These are phyloP conservation scores for Fraxinus ornus DNA, from an alignment of 305 asterid species.

Conservation along the genomic window DNA sequence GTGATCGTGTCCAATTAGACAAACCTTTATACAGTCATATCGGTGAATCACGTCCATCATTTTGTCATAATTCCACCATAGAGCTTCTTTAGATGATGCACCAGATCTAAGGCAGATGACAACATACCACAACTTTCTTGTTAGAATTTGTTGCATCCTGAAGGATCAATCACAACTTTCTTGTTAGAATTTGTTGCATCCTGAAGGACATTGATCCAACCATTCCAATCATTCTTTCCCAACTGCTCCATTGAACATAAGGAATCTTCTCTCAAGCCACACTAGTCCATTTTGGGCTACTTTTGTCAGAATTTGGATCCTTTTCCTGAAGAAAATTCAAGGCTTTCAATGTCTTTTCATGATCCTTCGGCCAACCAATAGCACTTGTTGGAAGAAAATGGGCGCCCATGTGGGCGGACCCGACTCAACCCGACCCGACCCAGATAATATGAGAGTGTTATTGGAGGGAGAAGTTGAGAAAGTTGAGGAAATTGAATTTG, in stretches of 20 bases:
- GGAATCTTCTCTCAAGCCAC: constrained; percentile 67
- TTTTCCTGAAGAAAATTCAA: constrained; percentile 47
- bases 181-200: constrained; percentile 50
- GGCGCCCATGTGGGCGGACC: too few species aligned
- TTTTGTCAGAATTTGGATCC: constrained; percentile 71
- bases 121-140: constrained; percentile 18
- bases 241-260: constrained; percentile 79
- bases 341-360: constrained; percentile 54
- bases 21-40: constrained; percentile 69
- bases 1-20: constrained; percentile 75
- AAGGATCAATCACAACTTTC: too few species aligned
- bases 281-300: constrained; percentile 68
- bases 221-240: constrained; percentile 68
- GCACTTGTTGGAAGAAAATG: too few species aligned
- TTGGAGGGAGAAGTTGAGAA: too few species aligned
- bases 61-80: constrained; percentile 67
- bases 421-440: too few species aligned
- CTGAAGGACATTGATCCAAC: constrained; percentile 44
- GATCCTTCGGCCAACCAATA: constrained; percentile 31
- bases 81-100: constrained; percentile 49
- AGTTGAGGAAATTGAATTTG: too few species aligned
- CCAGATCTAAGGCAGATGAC: constrained; percentile 61
- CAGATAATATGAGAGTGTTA: too few species aligned
- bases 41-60: constrained; percentile 67
- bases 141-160: constrained; percentile 43